Evolutionary conservation across 1,139 yeast species (phyloP).

Genomic region (Candida tunisiensis): DNA sequence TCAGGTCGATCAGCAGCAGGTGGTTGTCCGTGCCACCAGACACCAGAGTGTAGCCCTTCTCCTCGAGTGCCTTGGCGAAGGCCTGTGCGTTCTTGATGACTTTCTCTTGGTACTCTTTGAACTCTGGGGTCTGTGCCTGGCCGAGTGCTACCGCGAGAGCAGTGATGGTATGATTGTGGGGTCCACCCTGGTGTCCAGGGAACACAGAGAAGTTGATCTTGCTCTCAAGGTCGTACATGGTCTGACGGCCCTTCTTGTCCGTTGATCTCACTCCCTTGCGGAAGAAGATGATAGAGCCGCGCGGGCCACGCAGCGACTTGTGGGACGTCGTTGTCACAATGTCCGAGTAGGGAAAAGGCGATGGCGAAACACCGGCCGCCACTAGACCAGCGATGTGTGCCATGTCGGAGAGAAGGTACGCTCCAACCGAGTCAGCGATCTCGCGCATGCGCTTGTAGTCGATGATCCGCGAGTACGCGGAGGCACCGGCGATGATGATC

Average conservation of each 20-base stretch:
- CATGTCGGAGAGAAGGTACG: slow-evolving; percentile 93
- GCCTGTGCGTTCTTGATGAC: slow-evolving; percentile 83
- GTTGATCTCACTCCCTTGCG: slow-evolving; percentile 90
- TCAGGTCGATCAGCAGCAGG: slow-evolving; percentile 79
- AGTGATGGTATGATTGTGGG: slow-evolving; percentile 96
- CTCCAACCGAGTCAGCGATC: slow-evolving; percentile 93
- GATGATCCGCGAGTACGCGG: slow-evolving; percentile 90
- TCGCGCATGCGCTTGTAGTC: slow-evolving; percentile 94
- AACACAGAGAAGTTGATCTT: slow-evolving; percentile 95
- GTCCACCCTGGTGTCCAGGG: slow-evolving; percentile 99
- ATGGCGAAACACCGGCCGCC: slow-evolving; percentile 92
- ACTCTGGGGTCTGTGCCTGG: slow-evolving; percentile 87
- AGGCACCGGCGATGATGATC: slow-evolving; percentile 91
- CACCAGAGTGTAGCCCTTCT: slow-evolving; percentile 66
- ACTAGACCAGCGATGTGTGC: slow-evolving; percentile 95
- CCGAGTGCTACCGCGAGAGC: slow-evolving; percentile 94
- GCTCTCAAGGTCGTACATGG: slow-evolving; percentile 78
- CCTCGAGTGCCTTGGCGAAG: slow-evolving; percentile 56
- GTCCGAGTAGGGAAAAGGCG: slow-evolving; percentile 93
- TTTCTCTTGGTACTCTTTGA: slow-evolving; percentile 75
- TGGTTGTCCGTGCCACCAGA: slow-evolving; percentile 95
- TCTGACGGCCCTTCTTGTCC: slow-evolving; percentile 84
- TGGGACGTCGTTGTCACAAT: slow-evolving; percentile 97
- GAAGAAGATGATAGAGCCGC: slow-evolving; percentile 98
- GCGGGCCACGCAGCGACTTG: slow-evolving; percentile 96